Percentiles rank a stretch among this genome's conserved stretches.
Evolutionary conservation across 768 basidiomycete species (phyloP).

Genomic region (Leucosporidium creatinivorum): DNA sequence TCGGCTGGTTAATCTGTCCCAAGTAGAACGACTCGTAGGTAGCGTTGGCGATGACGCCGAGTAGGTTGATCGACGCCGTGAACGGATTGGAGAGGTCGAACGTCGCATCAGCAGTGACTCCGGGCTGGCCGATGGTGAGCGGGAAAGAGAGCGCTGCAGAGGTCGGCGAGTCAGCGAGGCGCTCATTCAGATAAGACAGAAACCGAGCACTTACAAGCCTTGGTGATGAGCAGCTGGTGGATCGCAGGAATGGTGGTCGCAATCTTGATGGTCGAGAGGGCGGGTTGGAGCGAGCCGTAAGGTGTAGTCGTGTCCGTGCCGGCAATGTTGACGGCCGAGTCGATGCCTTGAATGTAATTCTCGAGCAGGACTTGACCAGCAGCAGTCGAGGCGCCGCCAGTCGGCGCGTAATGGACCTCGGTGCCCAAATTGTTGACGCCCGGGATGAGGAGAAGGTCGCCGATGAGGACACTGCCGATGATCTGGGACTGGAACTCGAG

Average conservation of each 20-base stretch:
- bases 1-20: constrained; percentile 42
- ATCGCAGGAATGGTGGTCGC: constrained; percentile 59
- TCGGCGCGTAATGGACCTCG: constrained; percentile 51
- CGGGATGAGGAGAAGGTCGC: constrained; percentile 47
- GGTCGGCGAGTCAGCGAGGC: constrained; percentile 50
- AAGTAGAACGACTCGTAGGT: constrained; percentile 54
- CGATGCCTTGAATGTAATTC: constrained; percentile 59
- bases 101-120: constrained; percentile 50
- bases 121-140: constrained; percentile 55
- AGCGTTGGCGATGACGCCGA: constrained; percentile 51
- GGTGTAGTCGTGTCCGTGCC: constrained; percentile 55
- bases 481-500: constrained; percentile 53
- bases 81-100: constrained; percentile 63
- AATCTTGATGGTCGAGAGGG: constrained; percentile 56
- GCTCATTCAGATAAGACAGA: background rate
- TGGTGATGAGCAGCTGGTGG: constrained; percentile 55
- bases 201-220: constrained; percentile 39
- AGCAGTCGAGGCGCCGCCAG: constrained; percentile 51
- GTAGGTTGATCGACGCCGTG: constrained; percentile 63
- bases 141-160: constrained; percentile 61
- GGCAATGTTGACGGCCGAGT: constrained; percentile 42
- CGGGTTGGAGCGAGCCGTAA: constrained; percentile 55
- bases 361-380: constrained; percentile 54
- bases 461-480: constrained; percentile 25
- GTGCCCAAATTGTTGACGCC: constrained; percentile 47